Percentiles rank a stretch among this genome's conserved stretches.
These are phyloP conservation scores for Sporobolomyces roseus DNA, from an alignment of 768 basidiomycete species.

Conservation along the genomic window DNA sequence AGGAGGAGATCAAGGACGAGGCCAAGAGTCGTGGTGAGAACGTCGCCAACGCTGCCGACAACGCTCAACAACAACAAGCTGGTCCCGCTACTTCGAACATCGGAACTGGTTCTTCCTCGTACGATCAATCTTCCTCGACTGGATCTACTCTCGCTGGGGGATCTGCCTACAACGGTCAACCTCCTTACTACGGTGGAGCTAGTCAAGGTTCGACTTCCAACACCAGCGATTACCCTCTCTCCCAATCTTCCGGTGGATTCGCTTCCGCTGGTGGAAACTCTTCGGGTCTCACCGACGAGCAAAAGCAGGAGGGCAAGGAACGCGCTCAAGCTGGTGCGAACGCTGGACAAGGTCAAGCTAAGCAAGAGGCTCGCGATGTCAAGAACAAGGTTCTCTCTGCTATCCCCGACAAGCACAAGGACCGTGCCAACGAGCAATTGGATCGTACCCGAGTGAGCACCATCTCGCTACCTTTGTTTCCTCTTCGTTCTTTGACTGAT, in stretches of 20 bases:
- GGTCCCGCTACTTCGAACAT: constrained; percentile 39
- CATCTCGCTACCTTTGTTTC: constrained; percentile 43
- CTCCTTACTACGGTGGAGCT: constrained; percentile 33
- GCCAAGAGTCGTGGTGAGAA: constrained; percentile 42
- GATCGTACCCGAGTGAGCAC: constrained; percentile 52
- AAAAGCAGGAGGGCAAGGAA: constrained; percentile 40
- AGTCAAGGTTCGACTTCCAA: constrained; percentile 2
- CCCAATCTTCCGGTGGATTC: constrained; percentile 28
- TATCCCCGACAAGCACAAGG: constrained; percentile 66
- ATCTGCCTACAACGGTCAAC: constrained; percentile 25
- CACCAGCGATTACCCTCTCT: constrained; percentile 27
- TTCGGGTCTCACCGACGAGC: no score
- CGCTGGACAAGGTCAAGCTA: constrained; percentile 41
- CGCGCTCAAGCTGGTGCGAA: constrained; percentile 48
- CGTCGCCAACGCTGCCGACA: constrained; percentile 48
- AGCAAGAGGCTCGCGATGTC: constrained; percentile 42
- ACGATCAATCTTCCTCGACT: constrained; percentile 15
- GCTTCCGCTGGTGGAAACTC: constrained; percentile 1
- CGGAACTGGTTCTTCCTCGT: no score
- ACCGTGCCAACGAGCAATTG: constrained; percentile 60
- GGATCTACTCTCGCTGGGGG: neutral
- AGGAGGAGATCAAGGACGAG: constrained; percentile 37
- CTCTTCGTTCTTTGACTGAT: neutral
- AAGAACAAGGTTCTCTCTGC: constrained; percentile 54
- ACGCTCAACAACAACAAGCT: constrained; percentile 36